Conservation (phyloP, 805 yeast genomes). For the Diddensiella santjacobensis region DNA sequence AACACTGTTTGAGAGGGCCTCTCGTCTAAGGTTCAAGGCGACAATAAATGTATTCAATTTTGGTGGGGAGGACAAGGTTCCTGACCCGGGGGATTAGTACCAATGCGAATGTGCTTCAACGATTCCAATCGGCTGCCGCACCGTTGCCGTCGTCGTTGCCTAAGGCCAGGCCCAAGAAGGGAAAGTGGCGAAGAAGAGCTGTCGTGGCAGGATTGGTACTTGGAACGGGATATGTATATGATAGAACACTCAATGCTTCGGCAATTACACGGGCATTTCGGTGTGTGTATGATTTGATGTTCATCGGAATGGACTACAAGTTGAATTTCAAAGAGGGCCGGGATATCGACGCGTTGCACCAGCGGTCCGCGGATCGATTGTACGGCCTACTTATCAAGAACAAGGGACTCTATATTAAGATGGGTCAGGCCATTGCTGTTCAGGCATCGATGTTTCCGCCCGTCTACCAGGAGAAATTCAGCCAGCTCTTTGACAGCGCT, state of each 20-base stretch:
- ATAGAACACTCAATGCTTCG: conserved; percentile 44
- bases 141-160: conserved; percentile 19
- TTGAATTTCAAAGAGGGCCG: conserved; percentile 43
- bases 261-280: conserved; percentile 49
- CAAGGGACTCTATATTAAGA: conserved; percentile 64
- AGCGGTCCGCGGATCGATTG: conserved; percentile 50
- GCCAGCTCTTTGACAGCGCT: conserved; percentile 61
- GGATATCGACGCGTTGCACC: conserved; percentile 55
- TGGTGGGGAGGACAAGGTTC: too few relatives aligned
- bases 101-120: neutral
- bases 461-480: conserved; percentile 57
- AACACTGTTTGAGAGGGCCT: too few relatives aligned
- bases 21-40: too few relatives aligned
- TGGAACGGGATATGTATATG: conserved; percentile 33
- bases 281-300: conserved; percentile 44
- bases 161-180: conserved; percentile 7
- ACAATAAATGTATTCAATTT: too few relatives aligned
- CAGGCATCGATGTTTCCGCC: conserved; percentile 67
- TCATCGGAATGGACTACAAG: conserved; percentile 61
- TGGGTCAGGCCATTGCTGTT: conserved; percentile 77
- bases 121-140: conserved; percentile 14
- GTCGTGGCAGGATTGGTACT: conserved; percentile 18
- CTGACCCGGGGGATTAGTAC: neutral
- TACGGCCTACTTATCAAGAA: conserved; percentile 44
- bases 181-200: conserved; percentile 15